These are phyloP conservation scores for Amanita inopinata DNA, from an alignment of 768 basidiomycete species.

Conservation along the genomic window DNA sequence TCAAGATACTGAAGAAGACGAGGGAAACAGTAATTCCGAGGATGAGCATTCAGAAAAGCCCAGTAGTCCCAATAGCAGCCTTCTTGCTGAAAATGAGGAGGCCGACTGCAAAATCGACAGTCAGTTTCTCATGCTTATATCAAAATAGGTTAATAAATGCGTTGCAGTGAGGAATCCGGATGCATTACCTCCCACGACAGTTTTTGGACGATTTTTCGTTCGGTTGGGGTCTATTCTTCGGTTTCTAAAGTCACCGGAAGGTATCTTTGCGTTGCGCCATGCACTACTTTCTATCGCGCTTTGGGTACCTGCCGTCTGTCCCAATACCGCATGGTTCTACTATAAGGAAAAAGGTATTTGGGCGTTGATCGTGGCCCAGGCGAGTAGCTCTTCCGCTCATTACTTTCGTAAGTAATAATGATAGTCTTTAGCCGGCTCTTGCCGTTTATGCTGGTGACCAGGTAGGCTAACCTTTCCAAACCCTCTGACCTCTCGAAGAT, in stretches of 20 bases:
- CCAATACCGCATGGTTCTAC: conserved; percentile 30
- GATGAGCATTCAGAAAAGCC: conserved; percentile 13
- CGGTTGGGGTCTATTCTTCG: conserved; percentile 22
- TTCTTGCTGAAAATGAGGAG: background rate
- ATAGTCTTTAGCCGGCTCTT: conserved; percentile 21
- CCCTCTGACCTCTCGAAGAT: background rate
- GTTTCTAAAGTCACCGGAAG: conserved; percentile 32
- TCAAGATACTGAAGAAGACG: conserved; percentile 14
- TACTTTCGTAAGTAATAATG: too few species aligned
- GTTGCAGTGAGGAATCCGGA: conserved; percentile 29
- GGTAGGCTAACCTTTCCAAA: conserved; percentile 13
- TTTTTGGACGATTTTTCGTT: conserved; percentile 23
- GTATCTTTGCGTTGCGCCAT: conserved; percentile 29
- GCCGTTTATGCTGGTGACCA: conserved; percentile 36
- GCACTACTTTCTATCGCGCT: conserved; percentile 31
- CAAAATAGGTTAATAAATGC: background rate
- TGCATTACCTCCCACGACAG: conserved; percentile 29
- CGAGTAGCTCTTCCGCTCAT: too few species aligned
- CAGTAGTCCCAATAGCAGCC: conserved; percentile 1
- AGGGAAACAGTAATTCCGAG: conserved; percentile 11
- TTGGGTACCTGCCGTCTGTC: conserved; percentile 32
- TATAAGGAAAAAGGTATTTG: conserved; percentile 33
- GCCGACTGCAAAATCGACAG: too few species aligned
- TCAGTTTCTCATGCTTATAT: too few species aligned
- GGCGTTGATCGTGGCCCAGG: conserved; percentile 38